Conservation (phyloP, 73 alveolate genomes). For the Paramecium biaurelia region DNA sequence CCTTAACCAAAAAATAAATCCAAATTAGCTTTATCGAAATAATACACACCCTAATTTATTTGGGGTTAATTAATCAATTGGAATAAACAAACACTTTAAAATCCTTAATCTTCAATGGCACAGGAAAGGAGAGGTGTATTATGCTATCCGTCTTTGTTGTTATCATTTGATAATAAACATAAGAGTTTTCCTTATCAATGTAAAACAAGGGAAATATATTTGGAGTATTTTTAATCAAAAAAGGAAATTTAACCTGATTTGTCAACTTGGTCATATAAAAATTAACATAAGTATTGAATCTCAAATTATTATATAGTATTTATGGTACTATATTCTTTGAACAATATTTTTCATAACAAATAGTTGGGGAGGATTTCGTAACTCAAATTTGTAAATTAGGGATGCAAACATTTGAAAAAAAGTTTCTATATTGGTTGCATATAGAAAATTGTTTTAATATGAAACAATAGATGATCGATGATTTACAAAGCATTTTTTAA, state of each 20-base stretch:
- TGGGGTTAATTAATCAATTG: conserved; percentile 46
- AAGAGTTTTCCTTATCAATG: conserved; percentile 29
- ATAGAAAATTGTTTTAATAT: not conserved
- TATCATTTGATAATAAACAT: conserved; percentile 47
- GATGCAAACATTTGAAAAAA: not conserved
- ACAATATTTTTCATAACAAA: not conserved
- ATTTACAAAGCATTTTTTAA: not conserved
- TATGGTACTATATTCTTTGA: conserved; percentile 44
- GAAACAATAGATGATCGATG: not conserved
- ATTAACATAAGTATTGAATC: not conserved
- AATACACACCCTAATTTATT: conserved; percentile 1
- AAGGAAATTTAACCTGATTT: conserved; percentile 17
- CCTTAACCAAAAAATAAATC: conserved; percentile 27
- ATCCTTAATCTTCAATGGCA: conserved; percentile 51
- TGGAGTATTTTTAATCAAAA: not conserved
- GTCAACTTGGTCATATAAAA: conserved; percentile 36
- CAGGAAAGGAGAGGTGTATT: conserved; percentile 23
- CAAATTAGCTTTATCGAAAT: not conserved
- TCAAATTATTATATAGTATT: not conserved
- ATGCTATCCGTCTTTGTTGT: conserved; percentile 30
- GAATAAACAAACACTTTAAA: not conserved
- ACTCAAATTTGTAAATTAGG: not conserved
- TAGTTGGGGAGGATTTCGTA: conserved; percentile 1
- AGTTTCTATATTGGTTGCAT: not conserved
- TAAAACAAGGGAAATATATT: not conserved